phyloP scores from a whole-genome alignment of 2,329 filamentous ascomycete species.

The Trichoderma gracile region DNA sequence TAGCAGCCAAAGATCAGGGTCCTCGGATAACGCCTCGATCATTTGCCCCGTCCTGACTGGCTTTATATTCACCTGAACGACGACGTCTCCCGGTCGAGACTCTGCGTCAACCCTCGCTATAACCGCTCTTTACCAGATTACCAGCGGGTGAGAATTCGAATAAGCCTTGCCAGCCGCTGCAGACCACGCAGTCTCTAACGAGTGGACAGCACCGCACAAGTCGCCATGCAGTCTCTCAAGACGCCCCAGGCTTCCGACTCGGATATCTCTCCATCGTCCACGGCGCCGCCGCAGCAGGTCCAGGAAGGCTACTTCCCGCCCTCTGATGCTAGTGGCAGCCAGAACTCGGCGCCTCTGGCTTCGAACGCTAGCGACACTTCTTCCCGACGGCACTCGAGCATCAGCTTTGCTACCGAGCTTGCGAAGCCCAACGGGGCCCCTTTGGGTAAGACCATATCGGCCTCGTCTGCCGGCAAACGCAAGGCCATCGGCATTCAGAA shows the following conservation, averaged over 20 bases:
- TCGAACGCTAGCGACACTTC: slow-evolving; percentile 29
- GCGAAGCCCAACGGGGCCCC: slow-evolving; percentile 32
- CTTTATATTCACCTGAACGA: not conserved
- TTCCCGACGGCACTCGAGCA: slow-evolving; percentile 39
- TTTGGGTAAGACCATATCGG: slow-evolving; percentile 38
- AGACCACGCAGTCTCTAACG: not conserved
- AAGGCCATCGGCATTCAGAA: slow-evolving; percentile 17
- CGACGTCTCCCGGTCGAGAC: not conserved
- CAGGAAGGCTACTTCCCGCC: slow-evolving; percentile 25
- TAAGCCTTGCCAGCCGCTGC: not conserved
- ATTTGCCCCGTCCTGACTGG: not conserved
- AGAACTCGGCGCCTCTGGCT: slow-evolving; percentile 15
- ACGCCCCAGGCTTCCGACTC: slow-evolving; percentile 42
- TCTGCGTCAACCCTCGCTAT: not conserved
- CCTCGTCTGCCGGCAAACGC: slow-evolving; percentile 14
- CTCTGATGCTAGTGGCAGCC: slow-evolving; percentile 10
- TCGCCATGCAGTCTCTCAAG: slow-evolving; percentile 30
- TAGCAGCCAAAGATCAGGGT: too few species aligned
- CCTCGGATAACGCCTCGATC: not conserved
- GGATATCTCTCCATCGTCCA: slow-evolving; percentile 47
- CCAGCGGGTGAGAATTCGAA: not conserved
- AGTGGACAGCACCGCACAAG: not conserved
- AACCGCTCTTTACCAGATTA: not conserved
- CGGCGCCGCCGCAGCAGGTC: slow-evolving; percentile 28
- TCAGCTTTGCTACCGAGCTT: slow-evolving; percentile 41